Base-by-base conservation (phyloP, 192 early-diverging fungal genomes). In the Fimicolochytrium jonesii region DNA sequence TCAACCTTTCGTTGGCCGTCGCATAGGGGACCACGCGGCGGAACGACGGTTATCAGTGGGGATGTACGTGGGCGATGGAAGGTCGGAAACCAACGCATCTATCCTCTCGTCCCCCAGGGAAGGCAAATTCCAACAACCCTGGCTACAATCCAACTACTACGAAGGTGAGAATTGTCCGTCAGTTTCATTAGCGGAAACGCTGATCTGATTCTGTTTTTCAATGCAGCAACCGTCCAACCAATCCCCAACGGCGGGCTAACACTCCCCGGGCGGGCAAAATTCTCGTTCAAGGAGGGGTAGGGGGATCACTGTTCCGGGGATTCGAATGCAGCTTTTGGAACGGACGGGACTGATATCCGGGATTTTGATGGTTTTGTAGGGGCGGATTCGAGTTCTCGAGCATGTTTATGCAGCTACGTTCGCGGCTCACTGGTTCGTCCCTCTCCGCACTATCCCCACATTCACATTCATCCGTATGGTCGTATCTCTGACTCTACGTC, bases 101-200 rank as follows among this genome's bases (percentile, higher is more conserved):
- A n/a, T n/a, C n/a, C n/a, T n/a, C n/a, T n/a, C 17, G 7, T 39
- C 62, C 1, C 10, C 2, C 7, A 77, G 67, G 50, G 50, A 70
- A 10, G 75, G 79, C 9, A 74, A 64, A 23, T 58, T 80, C 29
- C 45, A 68, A 22, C 81, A 83, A 46, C 80, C 81, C 15, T 82
- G 79, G 79, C 82, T 83, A 66, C 67, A 61, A 3, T 74, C 81
- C 13, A 83, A 83, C 68, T 69, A 64, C 30, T 75, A 77, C 37
- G 48, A 70, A 42, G 78, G 54, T 39, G 17, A 30, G n/a, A n/a
- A n/a, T n/a, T n/a, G n/a, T n/a, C n/a, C n/a, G n/a, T n/a, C n/a
- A n/a, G n/a, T n/a, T n/a, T n/a, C n/a, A n/a, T n/a, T n/a, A n/a
- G n/a, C n/a, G n/a, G n/a, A n/a, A n/a, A n/a, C n/a, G n/a, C n/a